Evolutionary conservation across 2,329 filamentous ascomycete genomes (phyloP), one percentile per base, ranked within the genome.

Genomic region (Clarireedia paspali): DNA sequence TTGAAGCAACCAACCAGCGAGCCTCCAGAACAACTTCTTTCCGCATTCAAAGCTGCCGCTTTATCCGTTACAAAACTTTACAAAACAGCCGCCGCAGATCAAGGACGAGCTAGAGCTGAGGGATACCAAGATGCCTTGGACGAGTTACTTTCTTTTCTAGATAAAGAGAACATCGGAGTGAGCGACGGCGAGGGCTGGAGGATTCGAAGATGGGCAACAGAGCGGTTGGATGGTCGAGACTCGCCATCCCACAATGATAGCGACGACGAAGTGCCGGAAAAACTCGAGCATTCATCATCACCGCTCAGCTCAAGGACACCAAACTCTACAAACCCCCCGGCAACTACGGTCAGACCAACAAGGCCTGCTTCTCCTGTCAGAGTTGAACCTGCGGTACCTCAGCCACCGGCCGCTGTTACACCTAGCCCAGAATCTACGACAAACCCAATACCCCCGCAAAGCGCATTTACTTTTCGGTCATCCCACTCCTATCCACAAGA

Each of bases 41-140:
- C 92, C 64, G 40, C 50, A 48, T 99, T 99, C 79, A 94, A 91
- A 71, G 84, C 88, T 15, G 94, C 94, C 36, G 94, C 94, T 20
- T 79, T 96, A 36, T 95, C 91, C 5, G 91, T 97, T 55, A 97
- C 94, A 48, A 96, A 95, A 67, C 84, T 99, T 14, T 97, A 97
- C 76, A 96, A 96, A 73, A 91, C 86, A 40, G 92, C 92, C 3
- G 87, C 89, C 12, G 78, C 84, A 34, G 88, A 89, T 49, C 85
- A 94, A 69, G 79, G 85, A 50, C 85, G 85, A 66, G 84, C 90
- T 47, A 84, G 89, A 50, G 75, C 82, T 50, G 86, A 91, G 40
- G 94, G 94, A 26, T 97, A 96, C 66, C 91, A 96, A 70, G 91
- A 97, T 68, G 95, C 91, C 39, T 76, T 99, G 39, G 90, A 96